Evolutionary conservation across 208 protist species (phyloP).

Genomic region (Phytomonas sp.): DNA sequence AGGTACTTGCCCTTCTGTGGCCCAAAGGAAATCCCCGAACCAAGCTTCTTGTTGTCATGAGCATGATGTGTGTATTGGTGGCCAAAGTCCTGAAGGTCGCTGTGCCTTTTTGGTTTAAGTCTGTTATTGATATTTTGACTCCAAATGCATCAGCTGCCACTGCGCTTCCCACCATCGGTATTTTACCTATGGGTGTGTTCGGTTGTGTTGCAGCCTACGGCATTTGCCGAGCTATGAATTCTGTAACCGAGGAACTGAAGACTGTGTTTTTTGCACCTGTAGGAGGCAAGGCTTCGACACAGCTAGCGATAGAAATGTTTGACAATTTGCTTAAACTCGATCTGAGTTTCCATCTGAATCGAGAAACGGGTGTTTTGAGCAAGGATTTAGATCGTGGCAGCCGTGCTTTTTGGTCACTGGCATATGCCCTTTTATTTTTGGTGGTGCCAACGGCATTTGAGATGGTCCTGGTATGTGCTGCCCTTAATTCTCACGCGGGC

Average conservation of each 20-base stretch:
- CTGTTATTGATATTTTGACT: slow-evolving; percentile 77
- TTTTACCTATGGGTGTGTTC: slow-evolving; percentile 68
- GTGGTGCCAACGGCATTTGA: slow-evolving; percentile 91
- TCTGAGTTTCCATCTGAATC: slow-evolving; percentile 81
- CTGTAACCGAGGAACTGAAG: slow-evolving; percentile 82
- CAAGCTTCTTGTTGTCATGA: slow-evolving; percentile 58
- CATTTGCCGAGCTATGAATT: slow-evolving; percentile 64
- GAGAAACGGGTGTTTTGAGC: slow-evolving; percentile 87
- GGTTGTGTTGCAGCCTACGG: slow-evolving; percentile 81
- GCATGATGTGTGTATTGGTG: slow-evolving; percentile 64
- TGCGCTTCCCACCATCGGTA: slow-evolving; percentile 25
- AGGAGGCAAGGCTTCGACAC: slow-evolving; percentile 71
- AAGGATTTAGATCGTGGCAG: slow-evolving; percentile 90
- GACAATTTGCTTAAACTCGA: slow-evolving; percentile 82
- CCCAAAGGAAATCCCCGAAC: slow-evolving; percentile 55
- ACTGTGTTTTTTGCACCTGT: slow-evolving; percentile 87
- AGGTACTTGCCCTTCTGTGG: slow-evolving; percentile 81
- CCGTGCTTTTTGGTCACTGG: slow-evolving; percentile 83
- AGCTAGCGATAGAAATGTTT: slow-evolving; percentile 84
- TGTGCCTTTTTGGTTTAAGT: slow-evolving; percentile 89
- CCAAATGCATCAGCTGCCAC: slow-evolving; percentile 25
- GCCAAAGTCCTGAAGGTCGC: slow-evolving; percentile 82
- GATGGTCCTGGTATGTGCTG: slow-evolving; percentile 83
- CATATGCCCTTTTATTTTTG: slow-evolving; percentile 88
- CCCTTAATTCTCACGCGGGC: slow-evolving; percentile 78